phyloP scores from a whole-genome alignment of 495 filamentous ascomycete species.

The Penicillium tannophilum region DNA sequence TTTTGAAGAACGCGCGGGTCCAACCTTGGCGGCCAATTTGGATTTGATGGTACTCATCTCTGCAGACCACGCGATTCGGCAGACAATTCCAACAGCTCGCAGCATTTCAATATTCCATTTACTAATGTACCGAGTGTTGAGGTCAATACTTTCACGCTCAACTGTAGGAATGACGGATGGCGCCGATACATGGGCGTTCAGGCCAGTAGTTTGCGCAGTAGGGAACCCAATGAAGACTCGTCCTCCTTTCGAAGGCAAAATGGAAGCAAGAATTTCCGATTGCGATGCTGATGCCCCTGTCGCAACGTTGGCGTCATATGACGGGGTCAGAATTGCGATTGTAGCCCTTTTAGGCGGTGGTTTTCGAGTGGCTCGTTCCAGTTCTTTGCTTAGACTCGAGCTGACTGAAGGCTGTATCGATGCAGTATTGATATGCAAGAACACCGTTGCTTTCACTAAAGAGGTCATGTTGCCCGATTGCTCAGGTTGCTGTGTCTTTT shows the following conservation, averaged over 20 bases:
- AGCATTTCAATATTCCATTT: slow-evolving; percentile 98
- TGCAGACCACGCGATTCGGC: slow-evolving; percentile 80
- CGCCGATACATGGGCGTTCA: slow-evolving; percentile 95
- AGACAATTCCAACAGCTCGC: slow-evolving; percentile 84
- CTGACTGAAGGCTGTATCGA: slow-evolving; percentile 72
- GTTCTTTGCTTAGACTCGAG: slow-evolving; percentile 70
- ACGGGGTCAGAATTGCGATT: slow-evolving; percentile 84
- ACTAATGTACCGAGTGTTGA: slow-evolving; percentile 91
- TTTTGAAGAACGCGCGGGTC: slow-evolving; percentile 53
- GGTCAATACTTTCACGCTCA: slow-evolving; percentile 95
- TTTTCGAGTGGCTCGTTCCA: slow-evolving; percentile 97
- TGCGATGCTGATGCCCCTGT: slow-evolving; percentile 60
- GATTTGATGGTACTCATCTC: slow-evolving; percentile 78
- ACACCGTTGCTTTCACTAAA: slow-evolving; percentile 71
- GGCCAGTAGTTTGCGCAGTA: slow-evolving; percentile 93
- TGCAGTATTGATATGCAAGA: slow-evolving; percentile 83
- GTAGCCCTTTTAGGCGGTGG: slow-evolving; percentile 85
- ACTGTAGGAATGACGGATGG: slow-evolving; percentile 97
- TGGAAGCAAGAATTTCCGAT: slow-evolving; percentile 81
- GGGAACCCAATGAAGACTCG: slow-evolving; percentile 97
- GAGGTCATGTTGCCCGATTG: slow-evolving; percentile 64
- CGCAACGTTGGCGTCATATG: slow-evolving; percentile 77
- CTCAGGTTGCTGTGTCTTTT: slow-evolving; percentile 34
- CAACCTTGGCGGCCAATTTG: slow-evolving; percentile 33
- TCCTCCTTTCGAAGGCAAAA: slow-evolving; percentile 86